phyloP scores from a whole-genome alignment of 2,329 filamentous ascomycete genomes.

The Pestalotiopsis fici region DNA sequence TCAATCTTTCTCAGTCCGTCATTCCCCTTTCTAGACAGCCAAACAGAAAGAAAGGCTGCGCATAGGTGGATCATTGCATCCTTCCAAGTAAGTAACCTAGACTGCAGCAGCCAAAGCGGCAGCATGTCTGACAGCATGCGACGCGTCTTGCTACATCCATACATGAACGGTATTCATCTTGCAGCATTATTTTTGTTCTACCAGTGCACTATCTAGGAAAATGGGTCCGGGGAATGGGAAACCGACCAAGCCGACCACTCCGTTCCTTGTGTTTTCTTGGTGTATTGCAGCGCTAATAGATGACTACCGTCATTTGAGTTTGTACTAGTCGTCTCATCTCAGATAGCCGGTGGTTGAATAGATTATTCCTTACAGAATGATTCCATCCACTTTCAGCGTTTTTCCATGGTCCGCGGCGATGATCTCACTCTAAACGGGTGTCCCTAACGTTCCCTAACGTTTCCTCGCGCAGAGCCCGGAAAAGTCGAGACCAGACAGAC shows the following conservation, averaged over 20 bases:
- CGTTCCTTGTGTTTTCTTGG: not conserved
- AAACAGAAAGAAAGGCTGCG: not conserved
- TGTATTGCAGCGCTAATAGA: not conserved
- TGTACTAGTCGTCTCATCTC: not conserved
- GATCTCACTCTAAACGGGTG: not conserved
- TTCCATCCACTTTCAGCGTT: not conserved
- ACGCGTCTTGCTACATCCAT: not conserved
- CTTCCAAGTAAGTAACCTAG: not conserved
- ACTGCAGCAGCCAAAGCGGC: not conserved
- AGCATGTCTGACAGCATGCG: not conserved
- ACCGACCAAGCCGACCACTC: not conserved
- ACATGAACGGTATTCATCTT: not conserved
- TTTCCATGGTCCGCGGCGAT: not conserved
- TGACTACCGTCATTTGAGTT: not conserved
- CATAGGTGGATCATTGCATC: not conserved
- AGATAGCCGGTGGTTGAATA: not conserved
- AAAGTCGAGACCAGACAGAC: not conserved
- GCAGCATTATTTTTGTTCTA: not conserved
- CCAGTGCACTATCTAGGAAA: not conserved
- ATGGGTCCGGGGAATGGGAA: conserved; percentile 4
- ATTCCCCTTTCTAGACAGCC: not conserved
- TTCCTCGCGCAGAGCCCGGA: not conserved
- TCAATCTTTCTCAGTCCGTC: not conserved
- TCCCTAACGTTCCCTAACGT: not conserved
- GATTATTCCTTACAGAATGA: not conserved